These are phyloP conservation scores for Pulveroboletus frians DNA, from an alignment of 768 basidiomycete genomes.

Conservation along the genomic window DNA sequence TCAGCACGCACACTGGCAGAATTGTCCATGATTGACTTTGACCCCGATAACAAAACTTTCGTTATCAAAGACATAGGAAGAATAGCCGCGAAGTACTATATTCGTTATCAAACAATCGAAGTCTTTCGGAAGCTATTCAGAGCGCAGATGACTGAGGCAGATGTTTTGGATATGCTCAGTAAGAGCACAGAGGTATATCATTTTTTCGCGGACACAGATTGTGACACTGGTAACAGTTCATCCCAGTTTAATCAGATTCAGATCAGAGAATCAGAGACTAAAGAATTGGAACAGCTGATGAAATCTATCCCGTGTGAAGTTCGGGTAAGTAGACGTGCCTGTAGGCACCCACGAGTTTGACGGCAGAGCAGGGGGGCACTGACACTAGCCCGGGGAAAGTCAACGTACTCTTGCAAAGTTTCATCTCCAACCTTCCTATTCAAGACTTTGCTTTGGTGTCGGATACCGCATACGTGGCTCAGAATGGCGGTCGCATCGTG, in stretches of 20 bases:
- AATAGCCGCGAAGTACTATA: constrained; percentile 96
- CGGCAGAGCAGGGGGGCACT: constrained; percentile 49
- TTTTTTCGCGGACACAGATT: not conserved
- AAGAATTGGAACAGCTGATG: constrained; percentile 73
- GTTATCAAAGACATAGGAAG: constrained; percentile 86
- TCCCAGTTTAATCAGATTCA: constrained; percentile 90
- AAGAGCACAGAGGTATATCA: constrained; percentile 79
- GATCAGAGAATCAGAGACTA: constrained; percentile 81
- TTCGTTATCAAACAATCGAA: constrained; percentile 79
- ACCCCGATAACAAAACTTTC: constrained; percentile 53
- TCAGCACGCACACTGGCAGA: constrained; percentile 66
- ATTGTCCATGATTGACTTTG: constrained; percentile 78
- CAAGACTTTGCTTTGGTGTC: constrained; percentile 97
- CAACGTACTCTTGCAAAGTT: constrained; percentile 90
- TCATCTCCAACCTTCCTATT: constrained; percentile 72
- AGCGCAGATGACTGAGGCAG: constrained; percentile 87
- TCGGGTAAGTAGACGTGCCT: constrained; percentile 42
- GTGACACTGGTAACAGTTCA: not conserved
- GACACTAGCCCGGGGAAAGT: constrained; percentile 76
- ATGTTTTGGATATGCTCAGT: constrained; percentile 80
- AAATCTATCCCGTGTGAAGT: constrained; percentile 74
- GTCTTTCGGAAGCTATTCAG: constrained; percentile 78
- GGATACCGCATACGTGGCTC: constrained; percentile 89
- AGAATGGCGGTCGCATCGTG: constrained; percentile 91
- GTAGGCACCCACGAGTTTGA: not conserved